Evolutionary conservation across 495 filamentous ascomycete species (phyloP).

Genomic region (Viridothelium virens): DNA sequence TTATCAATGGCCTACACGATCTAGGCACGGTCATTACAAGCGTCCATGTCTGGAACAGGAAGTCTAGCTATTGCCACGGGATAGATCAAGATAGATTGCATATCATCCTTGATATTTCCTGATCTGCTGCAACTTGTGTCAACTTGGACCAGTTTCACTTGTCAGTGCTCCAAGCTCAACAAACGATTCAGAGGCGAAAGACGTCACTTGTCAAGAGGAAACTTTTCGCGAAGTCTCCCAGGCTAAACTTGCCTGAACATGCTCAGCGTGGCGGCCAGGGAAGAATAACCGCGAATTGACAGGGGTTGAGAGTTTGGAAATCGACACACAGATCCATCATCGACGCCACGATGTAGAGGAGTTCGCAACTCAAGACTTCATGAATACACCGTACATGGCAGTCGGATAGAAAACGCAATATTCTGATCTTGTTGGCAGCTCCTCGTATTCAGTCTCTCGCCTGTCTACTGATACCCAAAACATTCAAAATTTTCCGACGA

Average conservation of each 20-base stretch:
- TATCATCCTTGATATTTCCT: background rate
- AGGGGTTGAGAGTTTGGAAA: background rate
- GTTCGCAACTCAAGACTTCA: background rate
- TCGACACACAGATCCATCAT: background rate
- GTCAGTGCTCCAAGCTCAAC: background rate
- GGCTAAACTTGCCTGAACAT: background rate
- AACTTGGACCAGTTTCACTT: background rate
- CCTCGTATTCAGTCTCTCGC: background rate
- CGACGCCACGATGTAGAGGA: background rate
- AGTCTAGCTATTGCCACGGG: background rate
- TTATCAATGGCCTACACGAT: too few relatives aligned
- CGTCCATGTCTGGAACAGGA: too few relatives aligned
- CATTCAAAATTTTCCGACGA: background rate
- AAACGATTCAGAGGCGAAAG: background rate
- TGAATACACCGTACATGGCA: background rate
- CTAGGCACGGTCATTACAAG: too few relatives aligned
- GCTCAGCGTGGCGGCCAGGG: background rate
- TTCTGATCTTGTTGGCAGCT: background rate
- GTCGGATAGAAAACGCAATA: background rate
- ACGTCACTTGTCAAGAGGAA: background rate
- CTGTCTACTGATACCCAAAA: background rate
- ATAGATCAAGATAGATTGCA: background rate
- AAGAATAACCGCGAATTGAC: background rate
- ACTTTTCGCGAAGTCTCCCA: background rate
- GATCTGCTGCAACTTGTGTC: background rate